Conservation (phyloP, 139 green algal genomes). For the Volvox africanus region DNA sequence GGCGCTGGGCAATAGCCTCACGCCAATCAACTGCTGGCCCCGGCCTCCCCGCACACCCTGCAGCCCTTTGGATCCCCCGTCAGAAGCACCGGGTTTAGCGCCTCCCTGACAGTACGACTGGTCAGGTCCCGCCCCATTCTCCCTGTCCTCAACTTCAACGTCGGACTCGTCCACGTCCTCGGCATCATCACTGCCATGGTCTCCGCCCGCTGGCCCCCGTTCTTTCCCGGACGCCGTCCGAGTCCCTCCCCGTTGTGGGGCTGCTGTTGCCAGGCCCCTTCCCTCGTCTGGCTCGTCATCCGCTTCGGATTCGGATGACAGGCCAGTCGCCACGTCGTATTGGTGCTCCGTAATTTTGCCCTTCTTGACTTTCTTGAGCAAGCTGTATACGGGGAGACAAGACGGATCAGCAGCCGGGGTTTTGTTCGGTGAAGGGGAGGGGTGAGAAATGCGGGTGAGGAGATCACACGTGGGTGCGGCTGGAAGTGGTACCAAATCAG, state of each 20-base stretch:
- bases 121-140: not conserved
- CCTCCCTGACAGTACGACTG: not conserved
- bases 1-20: not conserved
- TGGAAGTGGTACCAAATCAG: no score
- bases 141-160: not conserved
- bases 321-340: constrained; percentile 67
- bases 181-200: not conserved
- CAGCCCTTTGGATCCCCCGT: not conserved
- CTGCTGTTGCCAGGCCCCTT: not conserved
- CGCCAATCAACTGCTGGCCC: not conserved
- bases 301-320: constrained; percentile 22
- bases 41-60: not conserved
- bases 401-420: no score
- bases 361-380: constrained; percentile 79
- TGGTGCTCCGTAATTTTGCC: constrained; percentile 67
- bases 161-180: not conserved
- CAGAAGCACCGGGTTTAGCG: not conserved
- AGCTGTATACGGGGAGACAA: constrained; percentile 38
- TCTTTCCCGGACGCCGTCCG: not conserved
- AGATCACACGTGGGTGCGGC: no score
- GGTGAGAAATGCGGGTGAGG: no score
- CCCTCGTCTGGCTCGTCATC: not conserved
- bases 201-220: no score
- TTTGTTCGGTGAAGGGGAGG: no score
- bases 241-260: not conserved